phyloP scores from a whole-genome alignment of 176 grass and related monocot species.

The Bonia amplexicaulis region DNA sequence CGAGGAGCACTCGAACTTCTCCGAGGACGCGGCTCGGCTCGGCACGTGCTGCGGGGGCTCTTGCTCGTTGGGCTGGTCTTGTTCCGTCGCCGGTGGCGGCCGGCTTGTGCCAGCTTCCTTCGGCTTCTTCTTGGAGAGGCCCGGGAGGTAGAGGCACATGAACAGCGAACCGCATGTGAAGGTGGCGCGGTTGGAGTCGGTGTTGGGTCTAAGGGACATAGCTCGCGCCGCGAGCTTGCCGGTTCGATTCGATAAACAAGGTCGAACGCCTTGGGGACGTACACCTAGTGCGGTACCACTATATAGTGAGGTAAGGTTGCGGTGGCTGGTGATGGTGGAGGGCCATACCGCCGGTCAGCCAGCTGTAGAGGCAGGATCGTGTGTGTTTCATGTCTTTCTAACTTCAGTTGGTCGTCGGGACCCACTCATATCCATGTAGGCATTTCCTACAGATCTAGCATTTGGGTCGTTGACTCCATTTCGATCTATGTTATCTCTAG shows the following conservation, averaged over 20 bases:
- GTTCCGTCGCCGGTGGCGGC: not conserved
- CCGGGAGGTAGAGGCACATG: constrained; percentile 30
- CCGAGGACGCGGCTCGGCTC: not conserved
- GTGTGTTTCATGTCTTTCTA: constrained; percentile 31
- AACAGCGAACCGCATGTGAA: constrained; percentile 44
- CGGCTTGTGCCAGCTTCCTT: not conserved
- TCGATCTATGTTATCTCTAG: not conserved
- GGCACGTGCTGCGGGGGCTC: not conserved
- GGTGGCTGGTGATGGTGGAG: constrained; percentile 26
- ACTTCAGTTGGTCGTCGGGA: not conserved
- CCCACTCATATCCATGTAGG: not conserved
- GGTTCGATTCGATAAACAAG: not conserved
- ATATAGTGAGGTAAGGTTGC: constrained; percentile 14
- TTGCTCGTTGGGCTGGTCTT: not conserved
- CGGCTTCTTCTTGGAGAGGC: constrained; percentile 43
- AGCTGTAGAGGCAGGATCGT: not conserved
- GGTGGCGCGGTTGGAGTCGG: constrained; percentile 3
- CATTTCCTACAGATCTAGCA: not conserved
- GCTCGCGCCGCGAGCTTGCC: not conserved
- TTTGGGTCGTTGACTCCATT: constrained; percentile 15
- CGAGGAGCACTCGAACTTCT: constrained; percentile 33
- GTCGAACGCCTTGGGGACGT: not conserved
- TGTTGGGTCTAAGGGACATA: constrained; percentile 22
- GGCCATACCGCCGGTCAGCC: constrained; percentile 16
- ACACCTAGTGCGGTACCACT: not conserved